phyloP scores from a whole-genome alignment of 495 filamentous ascomycete species.

The Penicillium malachiteum region DNA sequence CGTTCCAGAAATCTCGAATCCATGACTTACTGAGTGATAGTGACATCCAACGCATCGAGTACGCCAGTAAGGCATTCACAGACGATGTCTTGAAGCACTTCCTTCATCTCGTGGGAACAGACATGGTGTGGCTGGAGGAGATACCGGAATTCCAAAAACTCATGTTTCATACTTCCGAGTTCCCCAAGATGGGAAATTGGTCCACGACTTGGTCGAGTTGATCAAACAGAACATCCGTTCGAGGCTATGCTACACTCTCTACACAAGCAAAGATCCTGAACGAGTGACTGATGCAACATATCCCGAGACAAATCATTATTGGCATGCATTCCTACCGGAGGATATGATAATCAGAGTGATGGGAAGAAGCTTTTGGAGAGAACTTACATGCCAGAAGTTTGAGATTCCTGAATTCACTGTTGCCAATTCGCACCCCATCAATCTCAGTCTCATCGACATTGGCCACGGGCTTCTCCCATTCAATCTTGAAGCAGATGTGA shows the following conservation, averaged over 20 bases:
- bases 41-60: slow-evolving; percentile 49
- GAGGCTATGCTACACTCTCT: not conserved
- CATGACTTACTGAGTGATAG: slow-evolving; percentile 41
- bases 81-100: slow-evolving; percentile 36
- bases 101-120: slow-evolving; percentile 29
- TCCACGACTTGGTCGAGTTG: not conserved
- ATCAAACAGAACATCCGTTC: too few species aligned
- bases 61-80: slow-evolving; percentile 47
- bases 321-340: not conserved
- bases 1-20: slow-evolving; percentile 19
- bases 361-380: slow-evolving; percentile 33
- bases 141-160: slow-evolving; percentile 28
- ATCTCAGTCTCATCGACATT: not conserved
- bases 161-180: slow-evolving; percentile 10
- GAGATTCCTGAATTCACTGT: not conserved
- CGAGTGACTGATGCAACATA: not conserved
- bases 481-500: slow-evolving; percentile 8
- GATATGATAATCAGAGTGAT: not conserved
- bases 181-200: slow-evolving; percentile 6
- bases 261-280: not conserved
- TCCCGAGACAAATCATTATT: not conserved
- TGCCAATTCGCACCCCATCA: too few species aligned
- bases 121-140: slow-evolving; percentile 44
- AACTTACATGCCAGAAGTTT: not conserved
- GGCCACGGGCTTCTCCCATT: slow-evolving; percentile 14